These are phyloP conservation scores for Amanita pseudoporphyria DNA, from an alignment of 768 basidiomycete genomes.

Conservation along the genomic window DNA sequence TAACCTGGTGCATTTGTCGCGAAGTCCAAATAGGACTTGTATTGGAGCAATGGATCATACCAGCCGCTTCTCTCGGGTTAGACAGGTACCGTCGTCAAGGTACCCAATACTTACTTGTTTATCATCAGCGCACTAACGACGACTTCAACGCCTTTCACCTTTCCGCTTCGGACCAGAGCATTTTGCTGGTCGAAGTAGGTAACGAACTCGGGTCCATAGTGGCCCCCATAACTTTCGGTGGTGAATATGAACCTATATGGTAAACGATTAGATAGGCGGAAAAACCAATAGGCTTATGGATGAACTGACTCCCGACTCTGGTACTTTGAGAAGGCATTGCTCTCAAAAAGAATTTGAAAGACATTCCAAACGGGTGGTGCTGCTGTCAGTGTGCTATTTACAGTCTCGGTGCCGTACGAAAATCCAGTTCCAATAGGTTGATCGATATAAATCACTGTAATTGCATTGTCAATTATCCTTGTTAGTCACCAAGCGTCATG, in stretches of 20 bases:
- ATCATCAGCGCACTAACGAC: slow-evolving; percentile 54
- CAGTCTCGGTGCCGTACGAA: slow-evolving; percentile 45
- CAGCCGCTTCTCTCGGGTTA: slow-evolving; percentile 37
- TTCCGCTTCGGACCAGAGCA: slow-evolving; percentile 32
- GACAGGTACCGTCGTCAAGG: not conserved
- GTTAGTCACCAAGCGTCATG: not conserved
- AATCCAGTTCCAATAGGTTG: slow-evolving; percentile 62
- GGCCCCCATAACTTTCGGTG: slow-evolving; percentile 62
- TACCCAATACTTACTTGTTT: slow-evolving; percentile 35
- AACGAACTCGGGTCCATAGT: slow-evolving; percentile 57
- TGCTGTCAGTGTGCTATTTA: slow-evolving; percentile 46
- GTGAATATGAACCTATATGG: slow-evolving; percentile 45
- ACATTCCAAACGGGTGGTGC: slow-evolving; percentile 52
- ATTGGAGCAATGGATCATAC: slow-evolving; percentile 58
- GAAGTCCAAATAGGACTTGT: slow-evolving; percentile 50
- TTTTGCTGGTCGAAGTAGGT: slow-evolving; percentile 61
- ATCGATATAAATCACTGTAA: slow-evolving; percentile 58
- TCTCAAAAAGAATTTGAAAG: slow-evolving; percentile 57
- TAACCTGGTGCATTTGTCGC: slow-evolving; percentile 57
- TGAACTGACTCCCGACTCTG: slow-evolving; percentile 39
- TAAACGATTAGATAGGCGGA: not conserved
- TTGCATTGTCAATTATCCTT: not conserved
- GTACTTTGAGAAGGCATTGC: slow-evolving; percentile 39
- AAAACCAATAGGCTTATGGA: not conserved
- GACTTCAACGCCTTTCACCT: slow-evolving; percentile 38